These are phyloP conservation scores for Yamadazyma jaroonii DNA, from an alignment of 1,139 yeast species.

Conservation along the genomic window DNA sequence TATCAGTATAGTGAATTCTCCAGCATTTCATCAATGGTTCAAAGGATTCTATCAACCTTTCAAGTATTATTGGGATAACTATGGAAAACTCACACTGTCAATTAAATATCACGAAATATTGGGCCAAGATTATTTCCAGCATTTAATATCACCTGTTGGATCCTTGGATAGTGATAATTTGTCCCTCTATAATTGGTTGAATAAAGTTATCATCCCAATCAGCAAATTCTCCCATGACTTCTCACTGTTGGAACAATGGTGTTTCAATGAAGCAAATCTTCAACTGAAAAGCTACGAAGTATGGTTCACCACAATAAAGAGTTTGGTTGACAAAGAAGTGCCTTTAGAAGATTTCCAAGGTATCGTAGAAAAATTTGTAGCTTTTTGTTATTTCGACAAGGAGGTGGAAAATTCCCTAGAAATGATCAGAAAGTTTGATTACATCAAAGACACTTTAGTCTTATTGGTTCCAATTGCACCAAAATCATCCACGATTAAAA, in stretches of 20 bases:
- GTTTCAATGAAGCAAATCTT: constrained; percentile 15
- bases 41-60: constrained; percentile 28
- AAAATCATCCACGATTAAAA: constrained; percentile 1
- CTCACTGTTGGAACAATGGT: constrained; percentile 26
- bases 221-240: constrained; percentile 22
- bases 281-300: constrained; percentile 17
- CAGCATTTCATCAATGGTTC: constrained; percentile 21
- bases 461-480: constrained; percentile 13
- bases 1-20: neutral
- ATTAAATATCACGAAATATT: constrained; percentile 12
- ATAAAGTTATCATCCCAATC: constrained; percentile 30
- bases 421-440: constrained; percentile 28
- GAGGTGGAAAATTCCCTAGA: constrained; percentile 24
- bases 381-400: constrained; percentile 27
- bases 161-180: constrained; percentile 13
- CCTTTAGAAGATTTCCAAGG: constrained; percentile 11
- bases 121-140: constrained; percentile 14
- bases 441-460: constrained; percentile 23
- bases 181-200: constrained; percentile 24
- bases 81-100: constrained; percentile 16
- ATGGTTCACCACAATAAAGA: constrained; percentile 24
- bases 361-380: constrained; percentile 22
- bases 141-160: constrained; percentile 23
- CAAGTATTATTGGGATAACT: constrained; percentile 28
- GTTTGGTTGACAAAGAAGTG: constrained; percentile 17